Base-by-base conservation (phyloP, 371 early-diverging fungal genomes). In the Sporodiniella umbellata region DNA sequence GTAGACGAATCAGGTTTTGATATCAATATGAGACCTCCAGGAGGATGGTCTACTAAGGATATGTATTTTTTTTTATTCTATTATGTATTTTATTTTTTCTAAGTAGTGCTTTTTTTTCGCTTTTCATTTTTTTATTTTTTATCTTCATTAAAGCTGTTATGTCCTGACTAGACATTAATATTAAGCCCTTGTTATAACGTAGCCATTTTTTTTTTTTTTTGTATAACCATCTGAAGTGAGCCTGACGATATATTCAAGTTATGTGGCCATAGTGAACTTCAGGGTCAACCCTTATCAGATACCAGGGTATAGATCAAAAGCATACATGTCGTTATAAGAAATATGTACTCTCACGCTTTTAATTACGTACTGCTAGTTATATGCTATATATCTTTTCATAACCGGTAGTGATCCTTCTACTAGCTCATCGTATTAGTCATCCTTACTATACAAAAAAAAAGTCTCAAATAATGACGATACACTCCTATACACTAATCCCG, bases 131-230 rank as follows among this genome's bases (percentile, higher is more conserved):
- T 35, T 35, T 35, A 35, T 11, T 35, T 35, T 35, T 35, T 35
- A 35, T 35, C 3, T 35, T 35, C 35, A 35, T 35, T 35, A 35
- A 35, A 35, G 35, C 35, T 35, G 3, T 35, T 35, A 35, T 35
- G 35, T 35, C 35, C 35, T 35, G 3, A 15, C 1, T 35, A 35
- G 35, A 35, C 35, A 35, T 35, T 35, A 35, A 35, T 35, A 35
- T 35, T 35, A 35, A 35, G 4, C 35, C 35, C 35, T 35, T 35
- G 35, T 35, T 35, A 35, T 35, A 35, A 35, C 35, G 2, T 35
- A 35, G 35, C 35, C 2, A 35, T 35, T 35, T 35, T 35, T n/a
- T 35, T 35, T 15, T 35, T 35, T 35, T 28, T 49, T 98, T 96
- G 85, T 90, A 52, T 24, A 54, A 26, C 26, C 44, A 33, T 8